These are phyloP conservation scores for Dactylellina drechsleri DNA, from an alignment of 2,329 filamentous ascomycete species.

Conservation along the genomic window DNA sequence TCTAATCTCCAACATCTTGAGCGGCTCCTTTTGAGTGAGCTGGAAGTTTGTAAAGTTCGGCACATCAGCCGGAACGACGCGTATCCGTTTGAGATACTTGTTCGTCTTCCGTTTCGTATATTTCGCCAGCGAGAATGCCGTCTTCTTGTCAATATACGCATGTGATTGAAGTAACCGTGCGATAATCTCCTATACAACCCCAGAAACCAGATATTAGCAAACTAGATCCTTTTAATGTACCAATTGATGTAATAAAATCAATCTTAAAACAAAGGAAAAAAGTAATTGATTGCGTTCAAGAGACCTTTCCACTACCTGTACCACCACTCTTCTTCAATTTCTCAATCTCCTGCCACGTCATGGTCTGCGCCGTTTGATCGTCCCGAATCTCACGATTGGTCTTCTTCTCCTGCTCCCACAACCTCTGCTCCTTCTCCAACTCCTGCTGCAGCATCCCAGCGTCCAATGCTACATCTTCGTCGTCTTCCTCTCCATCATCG, in stretches of 20 bases:
- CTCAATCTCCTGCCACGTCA: conserved; percentile 78
- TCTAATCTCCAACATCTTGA: conserved; percentile 83
- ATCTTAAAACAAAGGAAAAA: conserved; percentile 11
- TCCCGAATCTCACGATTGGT: conserved; percentile 73
- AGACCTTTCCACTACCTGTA: conserved; percentile 69
- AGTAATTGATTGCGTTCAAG: conserved; percentile 28
- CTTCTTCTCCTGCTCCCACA: conserved; percentile 67
- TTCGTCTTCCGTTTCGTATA: conserved; percentile 94
- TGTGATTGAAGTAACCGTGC: conserved; percentile 92
- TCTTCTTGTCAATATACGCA: conserved; percentile 91
- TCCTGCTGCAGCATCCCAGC: conserved; percentile 59
- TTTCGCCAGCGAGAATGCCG: conserved; percentile 89
- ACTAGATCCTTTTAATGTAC: not conserved
- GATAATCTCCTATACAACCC: conserved; percentile 82
- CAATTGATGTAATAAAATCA: conserved; percentile 4
- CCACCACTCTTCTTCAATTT: conserved; percentile 75
- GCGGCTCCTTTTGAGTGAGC: conserved; percentile 80
- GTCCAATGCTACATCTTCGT: conserved; percentile 61
- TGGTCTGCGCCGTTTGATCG: conserved; percentile 75
- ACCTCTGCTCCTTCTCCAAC: conserved; percentile 59
- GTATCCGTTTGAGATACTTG: conserved; percentile 91
- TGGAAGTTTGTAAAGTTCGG: conserved; percentile 79
- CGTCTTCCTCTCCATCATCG: conserved; percentile 53
- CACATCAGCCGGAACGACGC: conserved; percentile 83
- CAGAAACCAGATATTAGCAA: conserved; percentile 13